phyloP scores from a whole-genome alignment of 176 grass and related monocot species.

The Pharus latifolius region DNA sequence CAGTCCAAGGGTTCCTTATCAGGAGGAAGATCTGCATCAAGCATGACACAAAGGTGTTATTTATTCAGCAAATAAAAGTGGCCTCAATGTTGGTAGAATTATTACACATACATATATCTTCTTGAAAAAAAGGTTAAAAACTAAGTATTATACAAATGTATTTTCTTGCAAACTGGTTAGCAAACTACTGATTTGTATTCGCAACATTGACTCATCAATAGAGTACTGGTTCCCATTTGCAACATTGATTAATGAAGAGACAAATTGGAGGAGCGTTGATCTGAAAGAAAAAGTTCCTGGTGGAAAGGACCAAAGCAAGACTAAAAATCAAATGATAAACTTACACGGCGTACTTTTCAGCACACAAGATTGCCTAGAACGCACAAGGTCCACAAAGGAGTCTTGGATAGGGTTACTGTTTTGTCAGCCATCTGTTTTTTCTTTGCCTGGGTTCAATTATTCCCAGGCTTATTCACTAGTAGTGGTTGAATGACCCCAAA shows the following conservation, averaged over 20 bases:
- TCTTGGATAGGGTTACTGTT: conserved; percentile 1
- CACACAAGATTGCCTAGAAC: not conserved
- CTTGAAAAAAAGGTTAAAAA: not conserved
- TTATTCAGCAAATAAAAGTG: conserved; percentile 2
- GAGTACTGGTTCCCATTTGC: not conserved
- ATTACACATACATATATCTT: not conserved
- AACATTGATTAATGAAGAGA: conserved; percentile 3
- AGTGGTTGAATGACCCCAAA: not conserved
- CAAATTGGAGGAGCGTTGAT: not conserved
- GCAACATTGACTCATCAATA: not conserved
- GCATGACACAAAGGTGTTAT: not conserved
- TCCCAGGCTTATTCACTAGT: not conserved
- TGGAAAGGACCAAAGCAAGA: conserved; percentile 2
- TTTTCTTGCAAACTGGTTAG: not conserved
- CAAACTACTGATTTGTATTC: not conserved
- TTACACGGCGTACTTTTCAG: conserved; percentile 10
- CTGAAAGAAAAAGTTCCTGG: not conserved
- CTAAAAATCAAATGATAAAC: not conserved
- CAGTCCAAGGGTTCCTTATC: conserved; percentile 64
- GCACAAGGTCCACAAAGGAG: not conserved
- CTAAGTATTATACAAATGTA: not conserved
- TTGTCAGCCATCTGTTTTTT: conserved; percentile 16
- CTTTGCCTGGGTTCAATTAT: conserved; percentile 5
- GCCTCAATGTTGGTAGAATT: not conserved
- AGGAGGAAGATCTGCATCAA: conserved; percentile 63